A percentile compares a stretch with the other conserved stretches of the same genome.
Conservation (phyloP, 176 grass and related monocot genomes). For the Urochloa ruziziensis region DNA sequence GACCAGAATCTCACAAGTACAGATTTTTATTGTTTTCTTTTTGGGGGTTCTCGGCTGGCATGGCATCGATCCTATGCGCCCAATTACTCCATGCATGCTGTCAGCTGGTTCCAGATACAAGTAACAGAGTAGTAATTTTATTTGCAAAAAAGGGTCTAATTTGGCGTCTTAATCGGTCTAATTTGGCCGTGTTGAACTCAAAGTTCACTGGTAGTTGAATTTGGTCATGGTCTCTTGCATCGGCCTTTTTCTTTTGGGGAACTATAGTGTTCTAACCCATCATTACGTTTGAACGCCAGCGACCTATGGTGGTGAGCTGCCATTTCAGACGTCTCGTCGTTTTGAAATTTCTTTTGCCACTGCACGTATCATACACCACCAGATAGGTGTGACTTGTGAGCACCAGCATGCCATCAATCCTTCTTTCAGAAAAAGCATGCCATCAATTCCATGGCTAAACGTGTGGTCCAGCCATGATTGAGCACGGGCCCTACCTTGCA, state of each 20-base stretch:
- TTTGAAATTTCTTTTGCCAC: background rate
- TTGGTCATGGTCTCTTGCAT: background rate
- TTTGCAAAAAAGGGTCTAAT: background rate
- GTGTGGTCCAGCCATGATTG: slow-evolving; percentile 15
- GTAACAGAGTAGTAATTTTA: background rate
- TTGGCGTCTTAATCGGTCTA: background rate
- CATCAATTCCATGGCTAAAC: background rate
- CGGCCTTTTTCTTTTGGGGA: background rate
- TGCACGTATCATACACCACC: background rate
- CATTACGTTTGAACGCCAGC: background rate
- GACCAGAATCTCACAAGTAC: slow-evolving; percentile 20
- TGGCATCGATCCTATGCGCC: background rate
- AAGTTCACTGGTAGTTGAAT: background rate
- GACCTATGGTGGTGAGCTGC: background rate
- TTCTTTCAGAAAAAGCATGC: background rate
- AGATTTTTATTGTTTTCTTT: background rate
- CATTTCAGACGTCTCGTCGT: background rate
- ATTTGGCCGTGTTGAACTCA: background rate
- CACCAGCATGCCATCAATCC: slow-evolving; percentile 1
- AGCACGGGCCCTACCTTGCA: background rate
- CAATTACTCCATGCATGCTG: background rate
- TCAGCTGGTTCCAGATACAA: background rate
- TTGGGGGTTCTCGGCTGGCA: background rate
- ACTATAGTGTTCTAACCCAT: background rate
- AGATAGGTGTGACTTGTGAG: too few relatives aligned